phyloP scores from a whole-genome alignment of 768 basidiomycete genomes.

The Suillus discolor region DNA sequence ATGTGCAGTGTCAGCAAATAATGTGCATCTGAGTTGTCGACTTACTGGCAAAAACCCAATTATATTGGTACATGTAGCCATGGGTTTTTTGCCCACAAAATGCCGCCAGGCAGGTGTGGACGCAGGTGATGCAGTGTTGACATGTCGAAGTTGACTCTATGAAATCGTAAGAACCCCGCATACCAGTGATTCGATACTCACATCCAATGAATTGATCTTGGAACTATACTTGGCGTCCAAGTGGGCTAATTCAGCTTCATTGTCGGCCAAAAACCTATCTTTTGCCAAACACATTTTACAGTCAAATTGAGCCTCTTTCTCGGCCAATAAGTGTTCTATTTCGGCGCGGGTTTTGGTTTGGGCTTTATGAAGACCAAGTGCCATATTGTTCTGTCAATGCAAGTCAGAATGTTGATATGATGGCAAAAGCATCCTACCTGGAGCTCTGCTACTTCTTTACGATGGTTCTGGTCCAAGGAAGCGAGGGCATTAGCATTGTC shows the following conservation, averaged over 20 bases:
- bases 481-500: not conserved
- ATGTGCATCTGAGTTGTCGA: not conserved
- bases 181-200: not conserved
- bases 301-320: not conserved
- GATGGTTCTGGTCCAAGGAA: not conserved
- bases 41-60: not conserved
- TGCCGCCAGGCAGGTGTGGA: not conserved
- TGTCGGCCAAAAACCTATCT: not conserved
- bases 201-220: not conserved
- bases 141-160: not conserved
- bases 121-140: not conserved
- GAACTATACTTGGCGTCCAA: not conserved
- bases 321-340: not conserved
- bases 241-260: not conserved
- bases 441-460: not conserved
- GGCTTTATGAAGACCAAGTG: not conserved
- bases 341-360: not conserved
- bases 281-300: not conserved
- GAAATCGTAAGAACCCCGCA: not conserved
- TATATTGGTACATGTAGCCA: not conserved
- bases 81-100: not conserved
- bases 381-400: not conserved
- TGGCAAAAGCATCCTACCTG: not conserved
- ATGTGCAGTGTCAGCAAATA: not conserved
- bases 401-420: not conserved